Evolutionary conservation across 2,329 filamentous ascomycete species (phyloP).

Genomic region (Trichoderma sp.): DNA sequence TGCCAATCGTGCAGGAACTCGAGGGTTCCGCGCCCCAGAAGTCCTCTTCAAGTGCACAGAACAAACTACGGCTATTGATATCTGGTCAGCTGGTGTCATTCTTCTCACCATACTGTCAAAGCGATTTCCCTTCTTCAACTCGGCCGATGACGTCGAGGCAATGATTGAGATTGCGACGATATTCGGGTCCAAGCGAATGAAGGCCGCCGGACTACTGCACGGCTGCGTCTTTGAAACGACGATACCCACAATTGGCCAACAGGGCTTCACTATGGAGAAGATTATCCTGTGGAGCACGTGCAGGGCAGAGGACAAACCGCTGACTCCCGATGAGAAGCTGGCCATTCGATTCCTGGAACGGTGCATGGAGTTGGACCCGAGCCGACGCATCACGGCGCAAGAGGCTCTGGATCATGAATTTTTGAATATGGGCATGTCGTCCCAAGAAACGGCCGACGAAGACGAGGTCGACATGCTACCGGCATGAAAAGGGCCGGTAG

Average conservation of each 20-base stretch:
- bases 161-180: conserved; percentile 97
- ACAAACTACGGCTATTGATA: conserved; percentile 90
- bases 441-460: conserved; percentile 41
- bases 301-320: conserved; percentile 57
- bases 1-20: conserved; percentile 90
- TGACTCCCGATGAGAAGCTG: conserved; percentile 67
- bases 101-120: conserved; percentile 89
- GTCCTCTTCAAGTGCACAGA: conserved; percentile 96
- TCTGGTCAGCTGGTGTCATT: conserved; percentile 97
- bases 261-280: conserved; percentile 85
- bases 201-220: conserved; percentile 75
- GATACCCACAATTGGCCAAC: conserved; percentile 83
- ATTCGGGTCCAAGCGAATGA: conserved; percentile 84
- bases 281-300: conserved; percentile 95
- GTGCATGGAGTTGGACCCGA: conserved; percentile 75
- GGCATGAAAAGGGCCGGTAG: conserved; percentile 26
- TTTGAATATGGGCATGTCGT: conserved; percentile 41
- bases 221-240: conserved; percentile 90
- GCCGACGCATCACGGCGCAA: conserved; percentile 68
- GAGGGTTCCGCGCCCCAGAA: conserved; percentile 93
- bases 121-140: conserved; percentile 98
- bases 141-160: conserved; percentile 94
- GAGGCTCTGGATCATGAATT: conserved; percentile 75
- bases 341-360: conserved; percentile 69
- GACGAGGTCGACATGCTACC: conserved; percentile 55